Evolutionary conservation across 495 filamentous ascomycete genomes (phyloP).

Genomic region (Patellaria atrata): DNA sequence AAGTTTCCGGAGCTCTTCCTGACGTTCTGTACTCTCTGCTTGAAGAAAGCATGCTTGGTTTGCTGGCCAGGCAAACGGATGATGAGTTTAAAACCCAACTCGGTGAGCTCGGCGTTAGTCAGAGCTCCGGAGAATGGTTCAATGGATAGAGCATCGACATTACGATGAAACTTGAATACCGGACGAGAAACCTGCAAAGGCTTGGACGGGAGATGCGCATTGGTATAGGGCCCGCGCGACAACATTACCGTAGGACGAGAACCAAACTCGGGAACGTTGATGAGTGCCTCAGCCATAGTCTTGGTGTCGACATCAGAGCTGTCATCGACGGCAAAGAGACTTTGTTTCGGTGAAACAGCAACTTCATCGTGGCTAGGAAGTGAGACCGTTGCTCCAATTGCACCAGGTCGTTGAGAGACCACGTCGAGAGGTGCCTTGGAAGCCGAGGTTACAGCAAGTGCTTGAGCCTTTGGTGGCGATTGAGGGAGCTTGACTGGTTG

Average conservation of each 20-base stretch:
- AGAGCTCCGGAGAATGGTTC: not conserved
- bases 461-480: constrained; percentile 3
- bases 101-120: not conserved
- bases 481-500: constrained; percentile 9
- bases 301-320: constrained; percentile 21
- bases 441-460: constrained; percentile 14
- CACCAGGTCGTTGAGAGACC: constrained; percentile 1
- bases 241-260: constrained; percentile 22
- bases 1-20: not conserved
- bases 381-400: constrained; percentile 27
- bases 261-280: constrained; percentile 30
- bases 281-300: constrained; percentile 19
- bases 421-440: constrained; percentile 22
- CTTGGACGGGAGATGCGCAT: constrained; percentile 14
- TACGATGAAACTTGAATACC: constrained; percentile 5
- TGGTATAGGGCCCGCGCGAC: constrained; percentile 16
- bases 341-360: constrained; percentile 3
- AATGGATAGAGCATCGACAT: constrained; percentile 4
- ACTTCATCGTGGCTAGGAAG: constrained; percentile 17
- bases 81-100: not conserved
- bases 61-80: constrained; percentile 1
- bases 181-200: constrained; percentile 6
- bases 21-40: not conserved
- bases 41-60: not conserved
- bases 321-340: constrained; percentile 13